These are phyloP conservation scores for Yamadazyma triangularis DNA, from an alignment of 1,139 yeast species.

Conservation along the genomic window DNA sequence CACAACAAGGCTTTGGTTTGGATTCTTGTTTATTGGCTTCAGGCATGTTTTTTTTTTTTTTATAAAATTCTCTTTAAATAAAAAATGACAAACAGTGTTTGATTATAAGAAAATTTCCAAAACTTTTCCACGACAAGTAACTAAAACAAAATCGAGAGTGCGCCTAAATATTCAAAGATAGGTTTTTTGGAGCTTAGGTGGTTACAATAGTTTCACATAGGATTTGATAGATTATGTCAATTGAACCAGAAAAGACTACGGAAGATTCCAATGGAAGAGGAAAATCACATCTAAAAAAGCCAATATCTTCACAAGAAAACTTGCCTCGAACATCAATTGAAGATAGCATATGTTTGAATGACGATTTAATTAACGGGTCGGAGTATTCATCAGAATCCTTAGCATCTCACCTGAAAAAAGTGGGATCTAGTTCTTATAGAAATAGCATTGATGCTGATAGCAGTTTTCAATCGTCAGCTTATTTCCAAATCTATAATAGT, in stretches of 20 bases:
- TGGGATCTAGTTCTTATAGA: conserved; percentile 17
- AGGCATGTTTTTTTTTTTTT: conserved; percentile 4
- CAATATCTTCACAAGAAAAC: conserved; percentile 10
- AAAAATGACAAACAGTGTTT: too few relatives aligned
- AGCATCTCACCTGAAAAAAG: conserved; percentile 10
- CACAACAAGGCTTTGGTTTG: conserved; percentile 95
- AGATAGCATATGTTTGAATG: conserved; percentile 32
- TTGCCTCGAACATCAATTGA: conserved; percentile 23
- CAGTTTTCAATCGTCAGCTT: conserved; percentile 28
- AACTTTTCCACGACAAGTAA: too few relatives aligned
- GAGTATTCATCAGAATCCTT: conserved; percentile 10
- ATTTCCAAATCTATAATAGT: conserved; percentile 21
- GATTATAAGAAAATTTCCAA: too few relatives aligned
- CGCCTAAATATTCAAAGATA: too few relatives aligned
- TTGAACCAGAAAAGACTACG: too few relatives aligned
- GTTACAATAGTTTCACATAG: too few relatives aligned
- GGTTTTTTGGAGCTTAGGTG: too few relatives aligned
- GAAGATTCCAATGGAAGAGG: too few relatives aligned
- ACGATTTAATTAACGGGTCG: conserved; percentile 27
- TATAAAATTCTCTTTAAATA: too few relatives aligned
- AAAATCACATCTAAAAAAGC: too few relatives aligned
- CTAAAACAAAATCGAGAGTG: too few relatives aligned
- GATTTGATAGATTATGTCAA: too few relatives aligned
- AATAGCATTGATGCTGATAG: conserved; percentile 38
- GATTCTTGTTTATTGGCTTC: conserved; percentile 12